These are phyloP conservation scores for Didymella segeticola DNA, from an alignment of 2,329 filamentous ascomycete species.

Conservation along the genomic window DNA sequence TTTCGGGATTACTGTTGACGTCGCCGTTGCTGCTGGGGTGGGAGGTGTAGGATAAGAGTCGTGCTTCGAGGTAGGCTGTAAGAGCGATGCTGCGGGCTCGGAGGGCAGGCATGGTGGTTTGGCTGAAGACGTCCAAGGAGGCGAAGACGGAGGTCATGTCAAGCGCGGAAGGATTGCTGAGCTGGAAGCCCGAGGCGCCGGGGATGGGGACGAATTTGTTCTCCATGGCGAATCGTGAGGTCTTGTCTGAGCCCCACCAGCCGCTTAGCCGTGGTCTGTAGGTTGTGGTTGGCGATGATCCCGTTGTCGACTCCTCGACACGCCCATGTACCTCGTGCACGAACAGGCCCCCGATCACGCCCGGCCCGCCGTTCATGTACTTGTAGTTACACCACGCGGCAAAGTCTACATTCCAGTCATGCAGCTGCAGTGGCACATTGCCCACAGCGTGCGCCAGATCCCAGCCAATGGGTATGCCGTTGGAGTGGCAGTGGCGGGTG, in stretches of 20 bases:
- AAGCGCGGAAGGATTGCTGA: constrained; percentile 83
- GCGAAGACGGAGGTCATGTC: constrained; percentile 78
- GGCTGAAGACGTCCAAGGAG: constrained; percentile 75
- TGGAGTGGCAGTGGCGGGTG: constrained; percentile 75
- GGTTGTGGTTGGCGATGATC: too few species aligned
- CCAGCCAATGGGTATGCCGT: constrained; percentile 80
- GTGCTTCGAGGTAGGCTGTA: constrained; percentile 76
- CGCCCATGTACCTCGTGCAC: constrained; percentile 77
- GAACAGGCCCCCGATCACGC: constrained; percentile 79
- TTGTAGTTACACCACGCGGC: constrained; percentile 96
- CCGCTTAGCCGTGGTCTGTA: constrained; percentile 75
- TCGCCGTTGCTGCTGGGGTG: not conserved
- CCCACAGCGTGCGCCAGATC: constrained; percentile 87
- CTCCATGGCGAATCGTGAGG: constrained; percentile 80
- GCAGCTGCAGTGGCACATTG: constrained; percentile 78
- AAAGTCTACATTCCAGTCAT: constrained; percentile 92
- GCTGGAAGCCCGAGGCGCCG: constrained; percentile 81
- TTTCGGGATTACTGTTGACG: too few species aligned
- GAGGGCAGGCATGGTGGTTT: constrained; percentile 72
- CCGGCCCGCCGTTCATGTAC: constrained; percentile 87
- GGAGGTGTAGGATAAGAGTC: constrained; percentile 28
- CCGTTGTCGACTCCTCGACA: constrained; percentile 51
- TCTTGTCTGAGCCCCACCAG: constrained; percentile 87
- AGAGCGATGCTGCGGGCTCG: constrained; percentile 74
- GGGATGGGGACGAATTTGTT: constrained; percentile 78